A percentile compares a stretch with the other conserved stretches of the same genome.
Evolutionary conservation across 2,329 filamentous ascomycete species (phyloP).

Genomic region (Fusarium graminum): DNA sequence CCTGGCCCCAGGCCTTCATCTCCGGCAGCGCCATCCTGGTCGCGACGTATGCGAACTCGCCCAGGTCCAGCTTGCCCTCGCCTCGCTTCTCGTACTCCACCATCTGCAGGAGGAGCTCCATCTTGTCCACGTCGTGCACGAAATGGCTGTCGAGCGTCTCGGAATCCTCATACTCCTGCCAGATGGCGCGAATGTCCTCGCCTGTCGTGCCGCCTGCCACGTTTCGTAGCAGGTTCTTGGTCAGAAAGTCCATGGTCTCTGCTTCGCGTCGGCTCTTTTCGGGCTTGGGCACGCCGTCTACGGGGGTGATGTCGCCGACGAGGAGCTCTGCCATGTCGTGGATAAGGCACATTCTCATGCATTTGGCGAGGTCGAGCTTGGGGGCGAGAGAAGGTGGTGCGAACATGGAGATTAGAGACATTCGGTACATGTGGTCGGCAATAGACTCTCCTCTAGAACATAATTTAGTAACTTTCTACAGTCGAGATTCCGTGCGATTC

Average conservation of each 20-base stretch:
- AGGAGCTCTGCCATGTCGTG: conserved; percentile 98
- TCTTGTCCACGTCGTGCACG: conserved; percentile 97
- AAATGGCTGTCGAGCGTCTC: conserved; percentile 86
- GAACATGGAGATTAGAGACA: conserved; percentile 96
- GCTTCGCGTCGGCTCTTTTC: conserved; percentile 92
- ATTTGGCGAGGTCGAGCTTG: conserved; percentile 81
- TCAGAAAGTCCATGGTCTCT: conserved; percentile 92
- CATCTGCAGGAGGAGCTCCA: conserved; percentile 95
- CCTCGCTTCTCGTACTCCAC: conserved; percentile 89
- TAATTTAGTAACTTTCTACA: conserved; percentile 2
- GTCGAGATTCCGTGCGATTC: neutral
- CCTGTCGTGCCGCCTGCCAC: conserved; percentile 79
- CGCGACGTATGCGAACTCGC: conserved; percentile 88
- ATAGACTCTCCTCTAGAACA: conserved; percentile 84
- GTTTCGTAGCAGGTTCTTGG: conserved; percentile 76
- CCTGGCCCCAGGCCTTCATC: conserved; percentile 82
- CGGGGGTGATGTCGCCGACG: conserved; percentile 96
- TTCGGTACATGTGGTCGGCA: conserved; percentile 99
- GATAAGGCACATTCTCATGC: conserved; percentile 94
- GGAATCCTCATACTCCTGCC: conserved; percentile 95
- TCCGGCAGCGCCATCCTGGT: conserved; percentile 79
- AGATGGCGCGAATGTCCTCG: conserved; percentile 79
- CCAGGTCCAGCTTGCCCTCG: conserved; percentile 76
- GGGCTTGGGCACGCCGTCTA: conserved; percentile 84
- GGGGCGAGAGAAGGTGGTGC: conserved; percentile 80